Percentiles rank a stretch among this genome's conserved stretches.
Conservation (phyloP, 345 rosid species). For the Lumnitzera littorea region DNA sequence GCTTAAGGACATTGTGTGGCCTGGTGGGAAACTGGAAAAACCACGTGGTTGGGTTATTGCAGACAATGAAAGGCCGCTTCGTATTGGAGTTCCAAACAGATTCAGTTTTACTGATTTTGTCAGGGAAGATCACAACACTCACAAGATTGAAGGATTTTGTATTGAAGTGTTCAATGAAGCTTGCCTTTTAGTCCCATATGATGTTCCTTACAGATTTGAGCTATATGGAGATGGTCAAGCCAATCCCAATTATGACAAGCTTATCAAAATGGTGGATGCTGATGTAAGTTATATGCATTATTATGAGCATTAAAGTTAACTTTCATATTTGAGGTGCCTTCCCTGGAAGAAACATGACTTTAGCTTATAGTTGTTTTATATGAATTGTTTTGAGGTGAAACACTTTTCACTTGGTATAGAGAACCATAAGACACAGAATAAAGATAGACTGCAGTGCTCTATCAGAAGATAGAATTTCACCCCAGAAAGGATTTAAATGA, state of each 20-base stretch:
- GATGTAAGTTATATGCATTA: slow-evolving; percentile 40
- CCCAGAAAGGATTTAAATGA: too few relatives aligned
- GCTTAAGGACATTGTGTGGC: slow-evolving; percentile 62
- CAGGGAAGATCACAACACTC: slow-evolving; percentile 37
- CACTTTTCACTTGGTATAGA: too few relatives aligned
- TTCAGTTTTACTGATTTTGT: slow-evolving; percentile 72
- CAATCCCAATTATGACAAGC: slow-evolving; percentile 54
- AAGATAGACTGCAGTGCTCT: too few relatives aligned
- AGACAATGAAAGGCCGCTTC: slow-evolving; percentile 46
- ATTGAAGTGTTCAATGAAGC: slow-evolving; percentile 75
- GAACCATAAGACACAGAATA: too few relatives aligned
- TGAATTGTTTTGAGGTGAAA: too few relatives aligned
- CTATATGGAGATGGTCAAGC: slow-evolving; percentile 58
- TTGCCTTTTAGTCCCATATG: slow-evolving; percentile 53
- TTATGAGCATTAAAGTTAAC: background rate
- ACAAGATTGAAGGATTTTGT: slow-evolving; percentile 55
- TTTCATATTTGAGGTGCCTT: too few relatives aligned
- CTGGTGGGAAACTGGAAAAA: slow-evolving; percentile 53
- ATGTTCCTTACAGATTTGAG: slow-evolving; percentile 57
- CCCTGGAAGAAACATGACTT: too few relatives aligned
- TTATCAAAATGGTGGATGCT: slow-evolving; percentile 41
- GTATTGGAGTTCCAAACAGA: slow-evolving; percentile 76
- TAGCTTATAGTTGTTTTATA: too few relatives aligned
- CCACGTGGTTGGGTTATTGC: slow-evolving; percentile 94
- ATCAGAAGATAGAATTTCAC: too few relatives aligned